Evolutionary conservation across 805 yeast genomes (phyloP).

Genomic region (Blastobotrys muscicola): DNA sequence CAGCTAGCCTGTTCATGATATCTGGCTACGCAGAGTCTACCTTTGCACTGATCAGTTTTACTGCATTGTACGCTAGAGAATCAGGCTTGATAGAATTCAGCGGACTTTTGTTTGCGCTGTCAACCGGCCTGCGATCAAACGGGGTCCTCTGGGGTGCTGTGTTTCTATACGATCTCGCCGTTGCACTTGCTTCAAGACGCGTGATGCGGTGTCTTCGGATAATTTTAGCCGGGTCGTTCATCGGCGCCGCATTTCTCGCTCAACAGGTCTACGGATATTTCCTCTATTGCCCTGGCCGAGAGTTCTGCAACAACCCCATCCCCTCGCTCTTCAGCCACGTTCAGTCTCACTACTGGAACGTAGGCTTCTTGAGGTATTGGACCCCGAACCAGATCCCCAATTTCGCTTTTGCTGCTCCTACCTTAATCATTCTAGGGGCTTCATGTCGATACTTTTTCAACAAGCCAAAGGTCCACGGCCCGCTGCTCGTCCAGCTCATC

Average conservation of each 20-base stretch:
- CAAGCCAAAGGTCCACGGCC: not conserved
- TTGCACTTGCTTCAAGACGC: slow-evolving; percentile 9
- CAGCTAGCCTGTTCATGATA: slow-evolving; percentile 72
- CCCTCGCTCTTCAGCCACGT: slow-evolving; percentile 63
- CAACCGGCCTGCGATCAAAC: slow-evolving; percentile 65
- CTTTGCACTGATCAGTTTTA: slow-evolving; percentile 50
- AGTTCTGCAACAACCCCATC: slow-evolving; percentile 58
- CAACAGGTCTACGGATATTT: slow-evolving; percentile 47
- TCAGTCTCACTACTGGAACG: slow-evolving; percentile 76
- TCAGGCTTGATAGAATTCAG: slow-evolving; percentile 34
- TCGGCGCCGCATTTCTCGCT: slow-evolving; percentile 38
- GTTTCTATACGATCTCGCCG: slow-evolving; percentile 47
- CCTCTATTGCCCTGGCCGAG: slow-evolving; percentile 58
- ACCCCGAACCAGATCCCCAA: slow-evolving; percentile 72
- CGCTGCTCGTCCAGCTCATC: slow-evolving; percentile 19
- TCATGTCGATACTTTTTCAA: slow-evolving; percentile 6
- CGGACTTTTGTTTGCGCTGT: slow-evolving; percentile 46
- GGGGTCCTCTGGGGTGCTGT: slow-evolving; percentile 62
- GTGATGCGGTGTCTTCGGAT: slow-evolving; percentile 14
- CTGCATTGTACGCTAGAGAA: slow-evolving; percentile 47
- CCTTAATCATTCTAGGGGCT: slow-evolving; percentile 36
- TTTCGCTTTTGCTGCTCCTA: slow-evolving; percentile 68
- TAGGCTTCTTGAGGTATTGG: slow-evolving; percentile 79
- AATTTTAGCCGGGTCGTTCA: slow-evolving; percentile 46
- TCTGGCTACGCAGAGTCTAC: slow-evolving; percentile 70